These are phyloP conservation scores for Tuber indicum DNA, from an alignment of 495 filamentous ascomycete genomes.

Conservation along the genomic window DNA sequence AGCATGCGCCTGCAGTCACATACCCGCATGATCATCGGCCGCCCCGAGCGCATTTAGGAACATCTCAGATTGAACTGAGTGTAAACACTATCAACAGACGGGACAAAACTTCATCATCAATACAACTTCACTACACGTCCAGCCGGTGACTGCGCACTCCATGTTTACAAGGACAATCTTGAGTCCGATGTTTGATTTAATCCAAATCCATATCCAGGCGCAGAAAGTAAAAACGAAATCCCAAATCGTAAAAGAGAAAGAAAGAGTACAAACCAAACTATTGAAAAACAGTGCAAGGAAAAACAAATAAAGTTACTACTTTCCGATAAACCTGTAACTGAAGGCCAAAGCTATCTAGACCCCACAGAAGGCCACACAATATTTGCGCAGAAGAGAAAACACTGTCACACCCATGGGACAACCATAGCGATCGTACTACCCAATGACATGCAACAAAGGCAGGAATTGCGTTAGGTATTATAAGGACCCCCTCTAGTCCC, in stretches of 20 bases:
- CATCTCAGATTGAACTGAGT: background rate
- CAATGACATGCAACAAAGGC: conserved; percentile 12
- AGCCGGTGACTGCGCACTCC: background rate
- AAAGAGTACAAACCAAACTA: conserved; percentile 31
- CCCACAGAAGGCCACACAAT: background rate
- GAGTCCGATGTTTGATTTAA: background rate
- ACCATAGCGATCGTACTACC: conserved; percentile 1
- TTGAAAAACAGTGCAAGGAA: conserved; percentile 21
- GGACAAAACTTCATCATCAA: background rate
- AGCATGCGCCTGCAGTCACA: background rate
- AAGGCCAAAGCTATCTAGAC: conserved; percentile 6
- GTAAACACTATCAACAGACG: background rate
- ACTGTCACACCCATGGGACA: conserved; percentile 16
- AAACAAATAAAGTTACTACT: conserved; percentile 29
- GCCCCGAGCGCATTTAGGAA: background rate
- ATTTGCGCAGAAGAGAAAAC: conserved; percentile 10
- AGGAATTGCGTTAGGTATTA: conserved; percentile 21
- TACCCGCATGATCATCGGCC: background rate
- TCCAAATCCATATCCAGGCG: background rate
- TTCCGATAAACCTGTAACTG: conserved; percentile 7
- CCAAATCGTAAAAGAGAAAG: conserved; percentile 25
- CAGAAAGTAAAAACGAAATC: conserved; percentile 23
- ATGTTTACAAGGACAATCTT: background rate
- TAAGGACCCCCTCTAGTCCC: conserved; percentile 10
- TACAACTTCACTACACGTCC: background rate